A percentile compares a stretch with the other conserved stretches of the same genome.
Conservation (phyloP, 2,329 filamentous ascomycete species). For the Ilyonectria robusta region DNA sequence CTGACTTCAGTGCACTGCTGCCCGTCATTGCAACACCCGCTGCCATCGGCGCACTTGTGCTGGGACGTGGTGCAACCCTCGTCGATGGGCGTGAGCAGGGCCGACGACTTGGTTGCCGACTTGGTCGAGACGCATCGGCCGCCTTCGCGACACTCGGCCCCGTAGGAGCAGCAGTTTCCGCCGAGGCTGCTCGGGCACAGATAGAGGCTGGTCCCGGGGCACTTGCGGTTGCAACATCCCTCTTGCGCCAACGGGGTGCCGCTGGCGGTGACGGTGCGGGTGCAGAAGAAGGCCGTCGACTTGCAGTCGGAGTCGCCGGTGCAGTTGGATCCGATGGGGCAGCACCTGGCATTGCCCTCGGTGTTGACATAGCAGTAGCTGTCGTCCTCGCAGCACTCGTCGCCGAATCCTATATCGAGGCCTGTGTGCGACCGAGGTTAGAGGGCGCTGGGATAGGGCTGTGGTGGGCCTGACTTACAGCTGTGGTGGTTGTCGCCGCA, state of each 20-base stretch:
- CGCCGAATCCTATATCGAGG: constrained; percentile 56
- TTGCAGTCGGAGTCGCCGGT: constrained; percentile 53
- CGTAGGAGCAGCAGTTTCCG: constrained; percentile 65
- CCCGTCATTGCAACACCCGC: constrained; percentile 65
- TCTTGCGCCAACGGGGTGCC: constrained; percentile 45
- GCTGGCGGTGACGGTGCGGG: constrained; percentile 45
- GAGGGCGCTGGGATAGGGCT: background rate
- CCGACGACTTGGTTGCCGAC: constrained; percentile 43
- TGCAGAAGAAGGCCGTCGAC: constrained; percentile 53
- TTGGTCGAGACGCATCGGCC: constrained; percentile 54
- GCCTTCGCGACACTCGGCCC: constrained; percentile 57
- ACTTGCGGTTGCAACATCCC: constrained; percentile 59
- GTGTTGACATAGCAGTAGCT: constrained; percentile 62
- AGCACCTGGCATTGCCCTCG: constrained; percentile 55
- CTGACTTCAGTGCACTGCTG: constrained; percentile 58
- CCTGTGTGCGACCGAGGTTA: constrained; percentile 48
- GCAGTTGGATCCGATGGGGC: constrained; percentile 60
- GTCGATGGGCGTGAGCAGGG: constrained; percentile 53
- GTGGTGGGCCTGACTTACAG: constrained; percentile 46
- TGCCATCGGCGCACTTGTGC: constrained; percentile 59
- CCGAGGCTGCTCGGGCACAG: constrained; percentile 61
- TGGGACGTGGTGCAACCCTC: constrained; percentile 62
- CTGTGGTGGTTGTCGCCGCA: constrained; percentile 50
- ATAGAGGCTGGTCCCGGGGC: constrained; percentile 59
- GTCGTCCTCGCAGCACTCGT: constrained; percentile 60